Evolutionary conservation across 176 grass and related monocot genomes (phyloP), one percentile per base, ranked within the genome.

Genomic region (Tillandsia leiboldiana): DNA sequence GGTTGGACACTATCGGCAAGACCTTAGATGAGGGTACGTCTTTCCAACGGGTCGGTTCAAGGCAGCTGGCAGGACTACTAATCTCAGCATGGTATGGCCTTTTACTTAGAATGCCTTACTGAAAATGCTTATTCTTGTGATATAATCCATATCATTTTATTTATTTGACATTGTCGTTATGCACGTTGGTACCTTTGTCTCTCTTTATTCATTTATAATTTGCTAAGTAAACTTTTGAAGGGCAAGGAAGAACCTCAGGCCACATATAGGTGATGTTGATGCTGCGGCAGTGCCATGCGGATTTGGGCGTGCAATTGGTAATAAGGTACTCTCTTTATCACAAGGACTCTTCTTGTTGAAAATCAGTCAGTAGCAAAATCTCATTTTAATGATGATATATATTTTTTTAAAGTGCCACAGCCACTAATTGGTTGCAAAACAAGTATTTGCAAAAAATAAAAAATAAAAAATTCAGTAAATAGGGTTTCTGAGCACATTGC

Each of bases 221-320:
- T 66, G 65, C n/a, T 77, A 56, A 73, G 27, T 84, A 64, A 69
- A 58, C 58, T 87, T 84, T 85, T 84, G 15, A 82, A 96, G 93
- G 93, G 86, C 82, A 76, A 92, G 86, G 80, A 92, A 87, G 73
- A 83, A 73, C 51, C 83, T 96, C 78, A 78, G 88, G 47, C 81
- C 83, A 85, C 74, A 92, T 87, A 85, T 96, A 83, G 93, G 93
- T 83, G 93, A 96, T 66, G 93, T 96, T 65, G 93, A 96, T 52
- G 93, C 93, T 67, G 89, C 93, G 18, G 93, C 93, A 20, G 89
- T 96, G 51, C 88, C 93, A 65, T 91, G 88, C 66, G 93, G 93
- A 69, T 81, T 96, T 80, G 93, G 93, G 33, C 93, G 89, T 66
- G 87, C 93, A 75, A 89, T 96, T 23, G 93, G 89, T 53, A 96